Percentiles rank a stretch among this genome's conserved stretches.
Evolutionary conservation across 768 basidiomycete species (phyloP).

Genomic region (Boletellus sp.): DNA sequence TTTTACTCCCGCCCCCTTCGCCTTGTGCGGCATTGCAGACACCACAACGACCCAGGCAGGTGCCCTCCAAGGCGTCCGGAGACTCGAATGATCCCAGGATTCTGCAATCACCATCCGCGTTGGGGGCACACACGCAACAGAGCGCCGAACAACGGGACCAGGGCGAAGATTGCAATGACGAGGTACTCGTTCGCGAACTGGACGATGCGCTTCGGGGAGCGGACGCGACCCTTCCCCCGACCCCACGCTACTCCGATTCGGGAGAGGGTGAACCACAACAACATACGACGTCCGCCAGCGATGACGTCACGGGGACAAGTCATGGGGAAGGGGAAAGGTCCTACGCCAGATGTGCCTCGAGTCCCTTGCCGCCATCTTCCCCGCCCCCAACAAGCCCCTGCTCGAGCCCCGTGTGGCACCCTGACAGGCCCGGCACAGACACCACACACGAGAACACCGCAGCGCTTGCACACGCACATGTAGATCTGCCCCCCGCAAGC

Average conservation of each 20-base stretch:
- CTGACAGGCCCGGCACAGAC: too few species aligned
- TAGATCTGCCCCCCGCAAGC: conserved; percentile 5
- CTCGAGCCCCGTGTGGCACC: conserved; percentile 11
- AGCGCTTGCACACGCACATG: background rate
- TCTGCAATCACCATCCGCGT: background rate
- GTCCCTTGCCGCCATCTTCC: conserved; percentile 59
- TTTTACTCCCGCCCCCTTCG: conserved; percentile 26
- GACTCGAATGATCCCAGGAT: background rate
- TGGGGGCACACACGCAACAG: background rate
- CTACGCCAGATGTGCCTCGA: conserved; percentile 30
- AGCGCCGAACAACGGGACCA: conserved; percentile 19
- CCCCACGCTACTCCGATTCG: conserved; percentile 12
- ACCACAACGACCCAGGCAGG: conserved; percentile 1
- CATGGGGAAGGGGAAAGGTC: conserved; percentile 19
- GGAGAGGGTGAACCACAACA: conserved; percentile 15
- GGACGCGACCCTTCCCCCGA: conserved; percentile 36
- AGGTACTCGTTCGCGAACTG: conserved; percentile 31
- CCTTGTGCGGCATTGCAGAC: conserved; percentile 15
- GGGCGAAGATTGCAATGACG: conserved; percentile 25
- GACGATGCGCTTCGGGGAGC: conserved; percentile 40
- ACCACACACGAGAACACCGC: too few species aligned
- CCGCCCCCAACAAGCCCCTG: conserved; percentile 55
- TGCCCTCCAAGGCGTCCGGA: background rate
- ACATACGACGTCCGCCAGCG: background rate
- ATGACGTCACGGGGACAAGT: conserved; percentile 5